Evolutionary conservation across 345 rosid species (phyloP).

Genomic region (Rhodomyrtus tomentosa): DNA sequence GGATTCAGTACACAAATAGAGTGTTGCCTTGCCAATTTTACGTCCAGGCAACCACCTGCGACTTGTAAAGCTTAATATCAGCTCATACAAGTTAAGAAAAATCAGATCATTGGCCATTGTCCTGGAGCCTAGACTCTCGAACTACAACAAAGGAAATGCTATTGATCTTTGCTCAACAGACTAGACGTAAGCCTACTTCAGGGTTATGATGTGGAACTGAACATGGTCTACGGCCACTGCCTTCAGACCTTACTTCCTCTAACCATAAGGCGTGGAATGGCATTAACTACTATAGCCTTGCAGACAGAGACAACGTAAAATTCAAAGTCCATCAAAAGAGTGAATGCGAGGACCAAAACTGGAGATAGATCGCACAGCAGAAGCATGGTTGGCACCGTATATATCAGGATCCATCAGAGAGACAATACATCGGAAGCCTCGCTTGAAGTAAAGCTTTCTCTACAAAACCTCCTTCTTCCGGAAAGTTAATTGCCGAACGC

Average conservation of each 20-base stretch:
- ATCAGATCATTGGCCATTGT: not conserved
- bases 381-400: not conserved
- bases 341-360: not conserved
- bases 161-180: not conserved
- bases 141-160: not conserved
- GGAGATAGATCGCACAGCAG: not conserved
- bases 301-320: not conserved
- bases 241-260: not conserved
- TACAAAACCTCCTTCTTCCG: not conserved
- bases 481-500: not conserved
- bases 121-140: not conserved
- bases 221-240: not conserved
- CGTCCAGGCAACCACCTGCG: not conserved
- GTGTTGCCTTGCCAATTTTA: not conserved
- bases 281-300: not conserved
- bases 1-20: not conserved
- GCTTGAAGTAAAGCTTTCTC: not conserved
- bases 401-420: not conserved
- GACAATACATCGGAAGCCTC: not conserved
- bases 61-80: not conserved
- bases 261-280: not conserved
- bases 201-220: not conserved
- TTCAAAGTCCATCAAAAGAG: not conserved
- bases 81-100: not conserved
- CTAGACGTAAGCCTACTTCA: not conserved